Percentiles rank a stretch among this genome's conserved stretches.
Conservation (phyloP, 176 grass and related monocot species). For the Musa beccarii region DNA sequence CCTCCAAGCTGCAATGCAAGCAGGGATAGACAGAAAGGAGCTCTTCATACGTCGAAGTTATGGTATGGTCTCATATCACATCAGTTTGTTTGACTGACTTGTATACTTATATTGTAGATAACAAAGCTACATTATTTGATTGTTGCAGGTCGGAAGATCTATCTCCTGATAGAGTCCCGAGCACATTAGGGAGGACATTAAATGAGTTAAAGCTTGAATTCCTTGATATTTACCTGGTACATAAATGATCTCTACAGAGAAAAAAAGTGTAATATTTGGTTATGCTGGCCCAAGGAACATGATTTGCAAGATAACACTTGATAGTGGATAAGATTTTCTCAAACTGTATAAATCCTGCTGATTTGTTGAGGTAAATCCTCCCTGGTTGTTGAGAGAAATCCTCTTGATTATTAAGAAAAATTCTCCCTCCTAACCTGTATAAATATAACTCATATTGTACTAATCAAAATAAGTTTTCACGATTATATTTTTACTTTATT, state of each 20-base stretch:
- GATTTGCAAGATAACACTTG: too few species aligned
- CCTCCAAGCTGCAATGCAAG: constrained; percentile 49
- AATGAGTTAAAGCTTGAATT: constrained; percentile 62
- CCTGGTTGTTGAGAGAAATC: too few species aligned
- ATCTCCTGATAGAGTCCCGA: constrained; percentile 42
- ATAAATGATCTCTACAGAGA: not conserved
- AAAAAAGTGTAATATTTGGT: not conserved
- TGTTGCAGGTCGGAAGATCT: constrained; percentile 56
- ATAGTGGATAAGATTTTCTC: too few species aligned
- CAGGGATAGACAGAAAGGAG: constrained; percentile 55
- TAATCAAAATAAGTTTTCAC: too few species aligned
- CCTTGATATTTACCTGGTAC: constrained; percentile 64
- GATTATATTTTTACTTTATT: too few species aligned
- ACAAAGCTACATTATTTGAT: not conserved
- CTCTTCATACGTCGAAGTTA: constrained; percentile 72
- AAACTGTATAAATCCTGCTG: too few species aligned
- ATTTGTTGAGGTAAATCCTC: too few species aligned
- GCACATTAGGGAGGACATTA: constrained; percentile 44
- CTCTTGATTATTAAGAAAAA: too few species aligned
- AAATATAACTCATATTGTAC: too few species aligned
- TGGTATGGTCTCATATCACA: constrained; percentile 32
- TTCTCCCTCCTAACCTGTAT: too few species aligned
- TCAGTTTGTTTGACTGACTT: not conserved
- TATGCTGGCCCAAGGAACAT: not conserved
- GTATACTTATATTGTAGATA: not conserved